Conservation (phyloP, 148 eudicot species). For the Suaeda aralocaspica region DNA sequence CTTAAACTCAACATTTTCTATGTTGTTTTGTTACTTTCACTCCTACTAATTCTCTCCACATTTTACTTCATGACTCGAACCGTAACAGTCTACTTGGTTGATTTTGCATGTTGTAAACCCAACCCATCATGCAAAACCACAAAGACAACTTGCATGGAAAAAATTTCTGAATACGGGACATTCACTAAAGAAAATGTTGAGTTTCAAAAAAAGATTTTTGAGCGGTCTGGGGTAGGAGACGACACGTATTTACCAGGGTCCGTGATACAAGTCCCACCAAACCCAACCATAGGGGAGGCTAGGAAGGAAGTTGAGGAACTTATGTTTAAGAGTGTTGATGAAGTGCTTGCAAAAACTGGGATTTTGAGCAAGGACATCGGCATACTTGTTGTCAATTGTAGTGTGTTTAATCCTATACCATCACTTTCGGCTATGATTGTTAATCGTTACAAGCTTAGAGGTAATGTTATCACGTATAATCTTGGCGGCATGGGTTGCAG, state of each 20-base stretch:
- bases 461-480: conserved; percentile 31
- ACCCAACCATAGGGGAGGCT: conserved; percentile 23
- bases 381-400: conserved; percentile 35
- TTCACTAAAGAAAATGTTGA: conserved; percentile 31
- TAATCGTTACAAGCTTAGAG: conserved; percentile 39
- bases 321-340: conserved; percentile 35
- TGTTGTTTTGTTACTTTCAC: background rate
- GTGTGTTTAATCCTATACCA: conserved; percentile 38
- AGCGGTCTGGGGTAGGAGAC: conserved; percentile 34
- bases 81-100: conserved; percentile 26
- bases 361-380: conserved; percentile 28
- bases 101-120: conserved; percentile 34
- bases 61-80: conserved; percentile 26
- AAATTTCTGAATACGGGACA: conserved; percentile 25
- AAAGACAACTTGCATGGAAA: conserved; percentile 29
- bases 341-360: conserved; percentile 31
- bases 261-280: conserved; percentile 25
- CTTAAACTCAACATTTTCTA: conserved; percentile 13
- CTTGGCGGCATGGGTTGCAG: conserved; percentile 49
- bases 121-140: conserved; percentile 23
- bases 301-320: conserved; percentile 32
- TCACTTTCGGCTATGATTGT: conserved; percentile 40
- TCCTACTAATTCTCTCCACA: conserved; percentile 17
- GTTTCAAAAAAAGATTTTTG: conserved; percentile 37
- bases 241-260: conserved; percentile 29